phyloP scores from a whole-genome alignment of 1,139 yeast species.

The Yamadazyma kanchanaburiensis region DNA sequence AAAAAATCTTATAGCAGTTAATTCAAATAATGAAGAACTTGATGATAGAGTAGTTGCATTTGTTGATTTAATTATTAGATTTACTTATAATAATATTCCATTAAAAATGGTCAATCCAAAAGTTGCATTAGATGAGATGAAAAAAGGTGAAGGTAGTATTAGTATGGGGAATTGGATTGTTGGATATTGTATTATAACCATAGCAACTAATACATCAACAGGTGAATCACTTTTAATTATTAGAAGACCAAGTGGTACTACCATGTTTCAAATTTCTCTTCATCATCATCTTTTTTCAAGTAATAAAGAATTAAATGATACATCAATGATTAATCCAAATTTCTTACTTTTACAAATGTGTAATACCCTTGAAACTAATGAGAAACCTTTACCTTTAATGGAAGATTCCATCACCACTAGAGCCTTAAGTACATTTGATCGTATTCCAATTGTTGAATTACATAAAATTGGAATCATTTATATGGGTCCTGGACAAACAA shows the following conservation, averaged over 20 bases:
- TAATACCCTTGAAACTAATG: slow-evolving; percentile 20
- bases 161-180: slow-evolving; percentile 54
- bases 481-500: slow-evolving; percentile 62
- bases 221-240: slow-evolving; percentile 55
- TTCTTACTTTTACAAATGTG: slow-evolving; percentile 32
- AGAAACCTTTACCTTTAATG: slow-evolving; percentile 36
- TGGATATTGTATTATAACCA: slow-evolving; percentile 56
- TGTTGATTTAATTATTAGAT: slow-evolving; percentile 65
- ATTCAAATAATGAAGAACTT: slow-evolving; percentile 21
- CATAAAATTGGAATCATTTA: slow-evolving; percentile 79
- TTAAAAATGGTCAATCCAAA: slow-evolving; percentile 38
- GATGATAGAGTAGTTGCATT: slow-evolving; percentile 59
- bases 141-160: slow-evolving; percentile 15
- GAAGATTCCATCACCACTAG: slow-evolving; percentile 52
- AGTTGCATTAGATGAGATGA: slow-evolving; percentile 12
- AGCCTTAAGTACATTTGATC: slow-evolving; percentile 63
- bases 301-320: slow-evolving; percentile 4
- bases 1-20: slow-evolving; percentile 50
- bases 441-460: slow-evolving; percentile 75
- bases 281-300: slow-evolving; percentile 23
- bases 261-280: slow-evolving; percentile 44
- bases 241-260: slow-evolving; percentile 67
- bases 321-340: slow-evolving; percentile 19
- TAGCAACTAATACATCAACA: slow-evolving; percentile 48
- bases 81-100: slow-evolving; percentile 64